A percentile compares a stretch with the other conserved stretches of the same genome.
Evolutionary conservation across 2,329 filamentous ascomycete genomes (phyloP).

Genomic region (Monosporascus sp.): DNA sequence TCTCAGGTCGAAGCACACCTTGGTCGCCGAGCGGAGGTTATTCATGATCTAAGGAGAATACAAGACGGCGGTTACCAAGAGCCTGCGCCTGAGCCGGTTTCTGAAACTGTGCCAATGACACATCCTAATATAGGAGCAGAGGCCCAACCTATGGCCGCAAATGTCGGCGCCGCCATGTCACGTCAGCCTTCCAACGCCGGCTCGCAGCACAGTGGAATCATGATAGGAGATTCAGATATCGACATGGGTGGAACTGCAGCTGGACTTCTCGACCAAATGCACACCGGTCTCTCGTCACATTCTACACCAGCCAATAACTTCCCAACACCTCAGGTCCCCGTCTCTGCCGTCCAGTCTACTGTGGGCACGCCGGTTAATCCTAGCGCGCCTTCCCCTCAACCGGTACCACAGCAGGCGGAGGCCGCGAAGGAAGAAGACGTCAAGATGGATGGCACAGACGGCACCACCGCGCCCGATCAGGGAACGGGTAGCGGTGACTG

Average conservation of each 20-base stretch:
- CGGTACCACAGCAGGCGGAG: slow-evolving; percentile 15
- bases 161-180: slow-evolving; percentile 35
- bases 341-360: slow-evolving; percentile 51
- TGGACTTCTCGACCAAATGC: slow-evolving; percentile 64
- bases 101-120: slow-evolving; percentile 24
- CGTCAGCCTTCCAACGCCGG: slow-evolving; percentile 49
- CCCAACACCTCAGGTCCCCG: slow-evolving; percentile 54
- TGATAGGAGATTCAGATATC: slow-evolving; percentile 56
- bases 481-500: slow-evolving; percentile 59
- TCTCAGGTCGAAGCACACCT: slow-evolving; percentile 66
- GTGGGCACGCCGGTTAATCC: slow-evolving; percentile 51
- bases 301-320: slow-evolving; percentile 58
- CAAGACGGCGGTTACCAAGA: slow-evolving; percentile 75
- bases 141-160: slow-evolving; percentile 12
- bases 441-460: slow-evolving; percentile 53
- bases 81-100: slow-evolving; percentile 37
- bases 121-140: slow-evolving; percentile 12
- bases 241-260: slow-evolving; percentile 62
- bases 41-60: slow-evolving; percentile 63
- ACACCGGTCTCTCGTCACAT: slow-evolving; percentile 53
- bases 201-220: slow-evolving; percentile 50
- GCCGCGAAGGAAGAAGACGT: slow-evolving; percentile 28
- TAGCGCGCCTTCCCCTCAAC: slow-evolving; percentile 41
- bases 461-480: slow-evolving; percentile 42
- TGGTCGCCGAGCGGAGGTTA: slow-evolving; percentile 60